Base-by-base conservation (phyloP, 495 filamentous ascomycete genomes). In the Aspergillus olivimuriae region DNA sequence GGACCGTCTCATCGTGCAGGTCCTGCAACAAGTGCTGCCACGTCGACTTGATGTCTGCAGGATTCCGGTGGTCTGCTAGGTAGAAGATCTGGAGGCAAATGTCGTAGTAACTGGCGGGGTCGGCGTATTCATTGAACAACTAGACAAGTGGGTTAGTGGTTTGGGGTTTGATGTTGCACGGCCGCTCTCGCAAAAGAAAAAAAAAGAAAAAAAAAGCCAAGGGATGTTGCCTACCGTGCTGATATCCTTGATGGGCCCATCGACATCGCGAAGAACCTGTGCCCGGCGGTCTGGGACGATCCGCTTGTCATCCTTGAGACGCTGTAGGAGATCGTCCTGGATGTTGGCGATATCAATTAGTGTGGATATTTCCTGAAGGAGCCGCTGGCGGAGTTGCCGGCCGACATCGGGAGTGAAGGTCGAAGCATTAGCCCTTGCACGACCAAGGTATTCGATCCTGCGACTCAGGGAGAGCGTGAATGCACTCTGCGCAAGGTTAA, bases 321-420 rank as follows among this genome's bases (percentile, higher is more conserved):
- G 74, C 63, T 90, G 84, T 35, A 97, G 68, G 20, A 97, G 60
- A 51, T 97, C 92, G 53, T 94, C 87, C 62, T 99, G 92, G 47
- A 99, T 87, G 51, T 89, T 90, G 15, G 91, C 91, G 21, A 97
- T 77, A 51, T 97, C 94, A 20, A 99, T 78, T 8, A 95, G 74
- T 51, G 89, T 89, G 6, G 83, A 81, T 17, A 95, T 80, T 40
- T 89, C 81, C 45, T 91, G 84, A 23, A 88, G 72, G 20, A 97
- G 73, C 19, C 83, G 69, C 53, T 92, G 88, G 44, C 87, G 81
- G 31, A 77, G 71, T 51, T 88, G 84, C 20, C 88, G 76, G 43
- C 80, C 73, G 50, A 89, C 67, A 24, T 88, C 87, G 12, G 70
- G 67, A 16, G 82, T 84, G 52, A 79, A 73, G 12, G 86, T 85